These are phyloP conservation scores for Fabrea salina DNA, from an alignment of 169 alveolate species.

Conservation along the genomic window DNA sequence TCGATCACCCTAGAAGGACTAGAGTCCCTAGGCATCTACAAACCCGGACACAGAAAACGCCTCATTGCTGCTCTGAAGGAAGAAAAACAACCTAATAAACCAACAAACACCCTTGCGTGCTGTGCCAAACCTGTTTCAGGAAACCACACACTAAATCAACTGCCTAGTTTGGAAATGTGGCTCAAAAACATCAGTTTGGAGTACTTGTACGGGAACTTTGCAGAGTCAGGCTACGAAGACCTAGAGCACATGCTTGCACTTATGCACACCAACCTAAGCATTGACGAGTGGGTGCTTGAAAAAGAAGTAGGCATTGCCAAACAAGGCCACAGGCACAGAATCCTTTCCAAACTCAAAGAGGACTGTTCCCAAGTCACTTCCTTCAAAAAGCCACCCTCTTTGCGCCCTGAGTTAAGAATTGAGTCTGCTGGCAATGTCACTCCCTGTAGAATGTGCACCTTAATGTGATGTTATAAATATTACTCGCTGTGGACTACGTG, in stretches of 20 bases:
- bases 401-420: too few species aligned
- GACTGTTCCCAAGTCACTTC: too few species aligned
- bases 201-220: neutral
- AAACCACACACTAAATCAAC: neutral
- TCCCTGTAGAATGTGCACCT: too few species aligned
- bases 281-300: neutral
- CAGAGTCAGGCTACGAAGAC: neutral
- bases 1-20: neutral
- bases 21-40: neutral
- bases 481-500: constrained; percentile 24
- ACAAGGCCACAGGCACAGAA: neutral
- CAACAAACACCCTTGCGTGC: neutral
- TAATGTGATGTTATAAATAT: too few species aligned
- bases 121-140: neutral
- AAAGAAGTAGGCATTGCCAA: neutral
- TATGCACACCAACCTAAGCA: neutral
- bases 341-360: neutral
- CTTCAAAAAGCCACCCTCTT: too few species aligned
- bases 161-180: neutral
- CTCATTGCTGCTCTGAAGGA: neutral
- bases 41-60: neutral
- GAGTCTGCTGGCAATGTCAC: too few species aligned
- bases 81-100: constrained; percentile 1
- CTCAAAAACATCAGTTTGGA: neutral
- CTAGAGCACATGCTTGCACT: neutral